Base-by-base conservation (phyloP, 148 eudicot species). In the Camellia granthamiana region DNA sequence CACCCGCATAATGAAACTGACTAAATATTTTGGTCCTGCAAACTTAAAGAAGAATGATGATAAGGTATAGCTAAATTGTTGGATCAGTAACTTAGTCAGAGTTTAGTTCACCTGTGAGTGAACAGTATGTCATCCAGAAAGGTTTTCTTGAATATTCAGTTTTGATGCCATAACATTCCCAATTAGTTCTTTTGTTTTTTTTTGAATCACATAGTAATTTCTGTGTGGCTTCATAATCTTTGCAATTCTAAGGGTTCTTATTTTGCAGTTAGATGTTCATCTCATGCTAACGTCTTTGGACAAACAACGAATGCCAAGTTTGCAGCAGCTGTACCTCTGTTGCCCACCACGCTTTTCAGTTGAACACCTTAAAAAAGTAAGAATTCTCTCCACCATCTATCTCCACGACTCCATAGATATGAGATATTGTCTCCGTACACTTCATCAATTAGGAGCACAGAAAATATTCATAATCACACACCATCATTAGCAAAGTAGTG, bases 1-100 rank as follows among this genome's bases (percentile, higher is more conserved):
- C 30, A 83, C 66, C 76, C 89, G 89, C 63, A 79, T 84, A 64
- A 52, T 83, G 74, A 89, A 85, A 84, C 80, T 89, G 81, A 87
- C 84, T 81, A 84, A 86, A 59, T 81, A 78, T 74, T 85, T 86
- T 49, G 38, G 38, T 30, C 38, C 38, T 30, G 86, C 78, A n/a
- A 85, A 77, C 84, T 80, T 78, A 66, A 82, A 89, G 78, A 85
- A 86, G 79, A 83, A 81, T 74, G 88, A 83, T 7, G 76, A 84
- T 59, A 84, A 86, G 90, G 90, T 88, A 86, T 51, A 12, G 38
- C 18, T 64, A 16, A 2, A 59, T 14, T 68, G 16, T 46, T 56
- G n/a, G 16, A 15, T 77, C 3, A 65, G 38, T n/a, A 80, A 18
- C 6, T 43, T 72, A 63, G 16, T 46, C 46, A 41, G 66, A 7